Evolutionary conservation across 139 green algal genomes (phyloP).

Genomic region (Closterium sp.): DNA sequence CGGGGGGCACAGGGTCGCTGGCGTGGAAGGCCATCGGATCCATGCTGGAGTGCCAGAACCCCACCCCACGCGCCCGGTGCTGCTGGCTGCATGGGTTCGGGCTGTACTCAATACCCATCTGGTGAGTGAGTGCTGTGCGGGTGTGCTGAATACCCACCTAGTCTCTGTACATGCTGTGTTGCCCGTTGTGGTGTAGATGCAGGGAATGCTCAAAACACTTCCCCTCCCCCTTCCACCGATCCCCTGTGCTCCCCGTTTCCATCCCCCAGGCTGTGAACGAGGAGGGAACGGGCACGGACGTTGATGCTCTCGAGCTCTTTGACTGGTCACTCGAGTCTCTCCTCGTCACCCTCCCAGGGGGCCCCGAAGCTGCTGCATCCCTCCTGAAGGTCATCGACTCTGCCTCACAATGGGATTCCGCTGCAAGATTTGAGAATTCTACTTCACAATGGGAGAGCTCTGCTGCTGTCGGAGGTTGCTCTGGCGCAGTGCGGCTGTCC

Average conservation of each 20-base stretch:
- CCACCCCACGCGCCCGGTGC: background rate
- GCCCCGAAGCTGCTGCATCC: background rate
- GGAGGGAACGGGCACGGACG: background rate
- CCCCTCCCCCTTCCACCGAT: background rate
- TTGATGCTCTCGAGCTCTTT: constrained; percentile 14
- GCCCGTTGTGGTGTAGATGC: no score
- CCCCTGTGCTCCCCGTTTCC: no score
- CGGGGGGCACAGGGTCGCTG: background rate
- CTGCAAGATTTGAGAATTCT: background rate
- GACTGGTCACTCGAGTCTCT: constrained; percentile 11
- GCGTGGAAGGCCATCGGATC: background rate
- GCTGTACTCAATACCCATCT: background rate
- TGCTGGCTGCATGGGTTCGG: background rate
- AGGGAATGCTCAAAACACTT: no score
- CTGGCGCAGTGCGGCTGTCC: background rate
- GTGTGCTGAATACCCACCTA: no score
- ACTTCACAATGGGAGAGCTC: no score
- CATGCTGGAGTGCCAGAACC: background rate
- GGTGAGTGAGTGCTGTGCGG: background rate
- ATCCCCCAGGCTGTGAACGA: background rate
- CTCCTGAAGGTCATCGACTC: background rate
- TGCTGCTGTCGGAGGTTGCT: no score
- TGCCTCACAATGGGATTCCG: background rate
- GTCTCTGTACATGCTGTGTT: no score
- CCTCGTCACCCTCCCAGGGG: background rate